phyloP scores from a whole-genome alignment of 805 yeast genomes.

The Candida sanyiensis region DNA sequence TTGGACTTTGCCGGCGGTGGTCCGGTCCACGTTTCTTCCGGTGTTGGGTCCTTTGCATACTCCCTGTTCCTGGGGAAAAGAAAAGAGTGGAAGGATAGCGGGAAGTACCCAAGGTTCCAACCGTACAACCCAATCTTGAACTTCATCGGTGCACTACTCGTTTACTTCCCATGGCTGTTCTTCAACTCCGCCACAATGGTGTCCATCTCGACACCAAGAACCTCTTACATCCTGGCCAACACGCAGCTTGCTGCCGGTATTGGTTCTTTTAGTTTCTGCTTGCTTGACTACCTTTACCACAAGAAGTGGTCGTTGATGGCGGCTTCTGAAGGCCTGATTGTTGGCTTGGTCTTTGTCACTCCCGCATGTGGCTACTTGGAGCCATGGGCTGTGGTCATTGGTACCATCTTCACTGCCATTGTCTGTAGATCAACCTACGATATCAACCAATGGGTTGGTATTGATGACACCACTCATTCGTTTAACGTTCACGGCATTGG shows the following conservation, averaged over 20 bases:
- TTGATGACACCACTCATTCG: constrained; percentile 90
- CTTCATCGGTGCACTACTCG: constrained; percentile 76
- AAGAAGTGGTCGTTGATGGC: constrained; percentile 91
- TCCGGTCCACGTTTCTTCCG: constrained; percentile 90
- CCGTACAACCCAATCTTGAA: constrained; percentile 92
- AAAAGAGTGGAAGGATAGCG: constrained; percentile 36
- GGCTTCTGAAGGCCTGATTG: constrained; percentile 87
- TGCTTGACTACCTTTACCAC: constrained; percentile 78
- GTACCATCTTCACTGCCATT: constrained; percentile 73
- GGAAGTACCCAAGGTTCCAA: constrained; percentile 57
- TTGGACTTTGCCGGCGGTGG: constrained; percentile 99
- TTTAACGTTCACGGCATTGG: constrained; percentile 97
- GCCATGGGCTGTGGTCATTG: constrained; percentile 82
- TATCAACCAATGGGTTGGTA: constrained; percentile 66
- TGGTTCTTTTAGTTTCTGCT: constrained; percentile 84
- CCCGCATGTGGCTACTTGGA: constrained; percentile 94
- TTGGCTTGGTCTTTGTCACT: constrained; percentile 97
- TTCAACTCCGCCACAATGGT: constrained; percentile 85
- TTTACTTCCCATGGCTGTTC: constrained; percentile 97
- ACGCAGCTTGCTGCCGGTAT: constrained; percentile 84
- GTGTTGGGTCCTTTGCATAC: constrained; percentile 84
- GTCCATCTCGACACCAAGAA: constrained; percentile 72
- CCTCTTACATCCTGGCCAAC: constrained; percentile 85
- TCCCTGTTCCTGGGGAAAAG: constrained; percentile 76
- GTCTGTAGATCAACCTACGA: constrained; percentile 85